These are phyloP conservation scores for Cucumis sativus DNA, from an alignment of 306 rosid species.

Conservation along the genomic window Cucumber_9930_V3 NC_026655.2:18210501-18211000, in stretches of 20 bases:
- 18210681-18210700: slow-evolving; percentile 6
- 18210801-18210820: no score
- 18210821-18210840: no score
- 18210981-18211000: neutral
- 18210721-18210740: slow-evolving; percentile 1
- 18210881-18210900: neutral
- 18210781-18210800: no score
- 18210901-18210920: neutral
- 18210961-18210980: neutral
- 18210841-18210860: neutral
- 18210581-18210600: neutral
- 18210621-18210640: slow-evolving; percentile 6
- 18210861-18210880: no score
- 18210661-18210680: neutral
- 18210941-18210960: neutral
- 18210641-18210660: slow-evolving; percentile 16
- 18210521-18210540: slow-evolving; percentile 27
- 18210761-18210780: neutral
- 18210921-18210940: neutral
- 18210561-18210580: slow-evolving; percentile 12
- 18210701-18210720: neutral
- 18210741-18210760: neutral
- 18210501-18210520: neutral
- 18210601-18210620: slow-evolving; percentile 10
- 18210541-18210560: slow-evolving; percentile 14